Conservation (phyloP, 2,329 filamentous ascomycete species). For the Epichloe coenophiala region DNA sequence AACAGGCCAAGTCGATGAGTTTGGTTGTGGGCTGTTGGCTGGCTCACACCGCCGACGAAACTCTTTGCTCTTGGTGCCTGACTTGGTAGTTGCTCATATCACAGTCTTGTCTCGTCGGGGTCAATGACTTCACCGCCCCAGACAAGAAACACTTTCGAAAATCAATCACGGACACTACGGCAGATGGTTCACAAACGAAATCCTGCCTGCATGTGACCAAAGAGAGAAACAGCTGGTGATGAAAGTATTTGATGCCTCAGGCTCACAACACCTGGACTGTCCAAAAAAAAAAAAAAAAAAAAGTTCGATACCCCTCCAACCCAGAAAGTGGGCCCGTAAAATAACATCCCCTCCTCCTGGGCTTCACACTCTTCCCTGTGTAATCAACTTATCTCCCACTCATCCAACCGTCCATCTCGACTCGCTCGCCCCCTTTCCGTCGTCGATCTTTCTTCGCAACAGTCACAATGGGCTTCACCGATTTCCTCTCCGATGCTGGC, state of each 20-base stretch:
- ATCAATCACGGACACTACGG: too few species aligned
- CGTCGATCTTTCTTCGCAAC: neutral
- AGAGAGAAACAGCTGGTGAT: too few species aligned
- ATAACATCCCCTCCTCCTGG: conserved; percentile 1
- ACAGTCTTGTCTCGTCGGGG: too few species aligned
- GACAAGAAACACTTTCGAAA: too few species aligned
- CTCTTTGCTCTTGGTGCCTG: neutral
- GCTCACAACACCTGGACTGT: neutral
- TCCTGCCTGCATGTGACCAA: too few species aligned
- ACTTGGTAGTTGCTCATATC: neutral
- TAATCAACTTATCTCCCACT: neutral
- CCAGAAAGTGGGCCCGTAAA: conserved; percentile 3
- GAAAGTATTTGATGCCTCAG: neutral
- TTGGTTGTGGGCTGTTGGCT: neutral
- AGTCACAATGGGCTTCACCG: conserved; percentile 50
- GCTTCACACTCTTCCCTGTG: neutral
- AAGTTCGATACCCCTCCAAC: conserved; percentile 4
- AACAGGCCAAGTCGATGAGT: neutral
- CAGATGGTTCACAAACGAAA: too few species aligned
- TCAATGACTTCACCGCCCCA: too few species aligned
- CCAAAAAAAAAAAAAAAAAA: neutral
- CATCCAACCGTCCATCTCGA: neutral
- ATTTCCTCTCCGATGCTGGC: conserved; percentile 50
- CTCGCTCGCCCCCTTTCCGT: neutral
- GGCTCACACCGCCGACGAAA: neutral